phyloP scores from a whole-genome alignment of 2,329 filamentous ascomycete species.

The Penicillium expansum region DNA sequence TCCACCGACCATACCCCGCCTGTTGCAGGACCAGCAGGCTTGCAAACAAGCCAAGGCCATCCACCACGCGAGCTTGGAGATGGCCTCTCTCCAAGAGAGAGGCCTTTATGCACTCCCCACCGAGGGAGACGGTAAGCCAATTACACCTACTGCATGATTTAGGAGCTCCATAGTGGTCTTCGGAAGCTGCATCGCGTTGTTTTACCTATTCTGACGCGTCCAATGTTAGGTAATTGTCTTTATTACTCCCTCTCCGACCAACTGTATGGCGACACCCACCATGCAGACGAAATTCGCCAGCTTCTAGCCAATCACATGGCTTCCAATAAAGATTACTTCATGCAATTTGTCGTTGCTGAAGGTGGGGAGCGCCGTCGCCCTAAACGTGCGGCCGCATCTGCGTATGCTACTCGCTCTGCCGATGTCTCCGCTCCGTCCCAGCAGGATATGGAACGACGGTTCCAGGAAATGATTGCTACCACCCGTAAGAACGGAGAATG shows the following conservation, averaged over 20 bases:
- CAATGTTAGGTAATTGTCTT: slow-evolving; percentile 62
- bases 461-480: slow-evolving; percentile 56
- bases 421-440: slow-evolving; percentile 45
- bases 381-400: slow-evolving; percentile 49
- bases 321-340: slow-evolving; percentile 60
- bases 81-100: slow-evolving; percentile 51
- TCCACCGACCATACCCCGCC: not conserved
- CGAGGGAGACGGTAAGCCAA: slow-evolving; percentile 58
- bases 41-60: slow-evolving; percentile 13
- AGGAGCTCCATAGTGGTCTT: not conserved
- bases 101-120: slow-evolving; percentile 60
- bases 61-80: slow-evolving; percentile 32
- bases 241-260: slow-evolving; percentile 68
- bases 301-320: slow-evolving; percentile 62
- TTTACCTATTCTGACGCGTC: slow-evolving; percentile 22
- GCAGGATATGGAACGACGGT: slow-evolving; percentile 57
- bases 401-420: slow-evolving; percentile 47
- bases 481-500: slow-evolving; percentile 62
- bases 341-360: slow-evolving; percentile 58
- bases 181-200: not conserved
- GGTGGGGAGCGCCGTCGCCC: slow-evolving; percentile 58
- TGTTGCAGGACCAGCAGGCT: slow-evolving; percentile 18
- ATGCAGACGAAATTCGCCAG: slow-evolving; percentile 58
- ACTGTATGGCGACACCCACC: slow-evolving; percentile 59
- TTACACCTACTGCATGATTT: slow-evolving; percentile 18